phyloP scores from a whole-genome alignment of 2,329 filamentous ascomycete genomes.

The Verticillium nonalfalfae region DNA sequence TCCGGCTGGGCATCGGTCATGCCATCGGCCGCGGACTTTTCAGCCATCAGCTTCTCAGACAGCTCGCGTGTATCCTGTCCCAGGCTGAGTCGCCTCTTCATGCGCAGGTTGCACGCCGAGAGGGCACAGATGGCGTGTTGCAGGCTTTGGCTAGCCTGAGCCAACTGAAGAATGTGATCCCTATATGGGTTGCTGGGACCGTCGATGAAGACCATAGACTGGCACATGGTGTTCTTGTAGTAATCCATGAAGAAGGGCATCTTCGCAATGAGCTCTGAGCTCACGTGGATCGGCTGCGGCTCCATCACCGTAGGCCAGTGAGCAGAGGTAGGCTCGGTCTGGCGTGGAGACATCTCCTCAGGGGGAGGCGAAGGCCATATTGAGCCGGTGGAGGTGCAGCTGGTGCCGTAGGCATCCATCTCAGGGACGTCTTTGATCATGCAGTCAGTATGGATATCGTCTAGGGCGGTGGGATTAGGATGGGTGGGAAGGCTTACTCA shows the following conservation, averaged over 20 bases:
- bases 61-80: conserved; percentile 49
- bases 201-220: conserved; percentile 87
- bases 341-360: conserved; percentile 38
- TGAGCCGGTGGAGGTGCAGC: conserved; percentile 38
- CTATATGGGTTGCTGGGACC: conserved; percentile 80
- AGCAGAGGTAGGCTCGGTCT: conserved; percentile 36
- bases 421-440: conserved; percentile 41
- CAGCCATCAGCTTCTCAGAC: conserved; percentile 39
- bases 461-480: not conserved
- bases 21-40: conserved; percentile 37
- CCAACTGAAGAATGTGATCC: conserved; percentile 73
- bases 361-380: conserved; percentile 40
- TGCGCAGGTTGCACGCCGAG: conserved; percentile 82
- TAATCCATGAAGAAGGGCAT: conserved; percentile 90
- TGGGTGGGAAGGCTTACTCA: conserved; percentile 36
- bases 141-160: conserved; percentile 71
- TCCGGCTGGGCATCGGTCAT: conserved; percentile 42
- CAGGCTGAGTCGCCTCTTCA: conserved; percentile 65
- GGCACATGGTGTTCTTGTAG: conserved; percentile 87
- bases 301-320: conserved; percentile 42
- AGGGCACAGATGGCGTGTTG: conserved; percentile 89
- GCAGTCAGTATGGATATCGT: conserved; percentile 12
- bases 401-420: conserved; percentile 45
- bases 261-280: conserved; percentile 62
- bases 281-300: conserved; percentile 41